Evolutionary conservation across 345 rosid species (phyloP), one percentile per base, ranked within the genome.

Genomic region (Hibiscus syriacus): DNA sequence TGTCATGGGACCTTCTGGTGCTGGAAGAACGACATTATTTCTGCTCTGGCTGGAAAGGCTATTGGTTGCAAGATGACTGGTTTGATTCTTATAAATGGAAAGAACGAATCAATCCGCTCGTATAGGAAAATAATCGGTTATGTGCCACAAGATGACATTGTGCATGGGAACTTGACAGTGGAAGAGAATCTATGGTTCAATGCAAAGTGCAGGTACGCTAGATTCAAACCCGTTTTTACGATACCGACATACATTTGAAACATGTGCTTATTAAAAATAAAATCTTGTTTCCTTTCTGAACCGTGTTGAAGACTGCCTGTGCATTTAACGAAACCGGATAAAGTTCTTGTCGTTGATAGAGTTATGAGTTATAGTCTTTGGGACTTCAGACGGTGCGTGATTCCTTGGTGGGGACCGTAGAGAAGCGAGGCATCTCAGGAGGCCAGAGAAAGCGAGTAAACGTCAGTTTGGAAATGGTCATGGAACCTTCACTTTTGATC

Each of bases 1-100:
- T 62, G 96, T 91, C 71, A 94, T 91, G 99, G 99, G 99, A 69
- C 99, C 98, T 52, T 94, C 99, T 19, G 97, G 98, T 56, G 98
- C 99, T 64, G 98, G 99, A 39, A 89, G 91, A 80, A 94, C 97
- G n/a, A 86, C 93, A 4, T 92, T 68, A 87, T 94, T 16, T 84
- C 90, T 67, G 92, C 98, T 49, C 78, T 94, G 63, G 96, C 90
- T 6, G 98, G 98, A 34, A 94, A 88, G 82, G 85, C 98, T 25
- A 79, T 84, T 29, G 95, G 96, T 10, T 91, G 92, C 83, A 85
- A 76, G 49, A 68, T 74, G 61, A 82, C 75, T 64, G 98, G 99
- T 67, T 66, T 70, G 73, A 81, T 94, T 78, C 82, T 83, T 67
- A 81, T 94, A 69, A 94, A 94, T 58, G 98, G 92, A 56, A 85